These are phyloP conservation scores for Thalia dealbata DNA, from an alignment of 176 grass and related monocot species.

Conservation along the genomic window DNA sequence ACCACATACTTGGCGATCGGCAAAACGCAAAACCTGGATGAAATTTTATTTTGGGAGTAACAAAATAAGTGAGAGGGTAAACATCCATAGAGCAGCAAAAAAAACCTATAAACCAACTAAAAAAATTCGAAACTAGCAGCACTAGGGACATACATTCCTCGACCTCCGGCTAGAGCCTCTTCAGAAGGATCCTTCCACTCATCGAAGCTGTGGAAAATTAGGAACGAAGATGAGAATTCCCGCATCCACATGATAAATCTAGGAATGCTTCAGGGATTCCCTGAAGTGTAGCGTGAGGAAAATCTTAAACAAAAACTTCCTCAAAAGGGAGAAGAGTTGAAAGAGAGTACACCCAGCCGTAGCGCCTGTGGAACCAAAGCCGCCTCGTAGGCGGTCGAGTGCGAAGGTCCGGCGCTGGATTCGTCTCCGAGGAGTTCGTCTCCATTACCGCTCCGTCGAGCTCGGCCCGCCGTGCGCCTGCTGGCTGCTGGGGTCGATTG, in stretches of 20 bases:
- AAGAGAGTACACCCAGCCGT: constrained; percentile 37
- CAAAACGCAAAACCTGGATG: constrained; percentile 41
- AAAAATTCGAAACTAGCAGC: not conserved
- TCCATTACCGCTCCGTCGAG: not conserved
- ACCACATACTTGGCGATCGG: constrained; percentile 29
- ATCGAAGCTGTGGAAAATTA: constrained; percentile 32
- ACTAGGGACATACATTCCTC: constrained; percentile 35
- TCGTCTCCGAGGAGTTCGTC: not conserved
- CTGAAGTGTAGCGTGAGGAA: not conserved
- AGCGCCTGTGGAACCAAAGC: constrained; percentile 39
- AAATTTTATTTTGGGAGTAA: not conserved
- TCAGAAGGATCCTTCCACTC: constrained; percentile 46
- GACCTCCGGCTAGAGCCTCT: constrained; percentile 35
- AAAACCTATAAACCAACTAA: not conserved
- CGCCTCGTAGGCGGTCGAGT: constrained; percentile 9
- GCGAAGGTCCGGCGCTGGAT: not conserved
- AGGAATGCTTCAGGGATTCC: not conserved
- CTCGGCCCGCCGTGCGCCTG: not conserved
- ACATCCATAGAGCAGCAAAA: not conserved
- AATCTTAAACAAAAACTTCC: not conserved
- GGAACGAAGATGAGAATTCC: not conserved
- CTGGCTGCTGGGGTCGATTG: too few relatives aligned
- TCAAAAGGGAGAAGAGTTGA: not conserved
- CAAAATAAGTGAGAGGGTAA: not conserved
- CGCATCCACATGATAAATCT: not conserved